phyloP scores from a whole-genome alignment of 257 asterid species.

The Parsonsia alboflavescens region DNA sequence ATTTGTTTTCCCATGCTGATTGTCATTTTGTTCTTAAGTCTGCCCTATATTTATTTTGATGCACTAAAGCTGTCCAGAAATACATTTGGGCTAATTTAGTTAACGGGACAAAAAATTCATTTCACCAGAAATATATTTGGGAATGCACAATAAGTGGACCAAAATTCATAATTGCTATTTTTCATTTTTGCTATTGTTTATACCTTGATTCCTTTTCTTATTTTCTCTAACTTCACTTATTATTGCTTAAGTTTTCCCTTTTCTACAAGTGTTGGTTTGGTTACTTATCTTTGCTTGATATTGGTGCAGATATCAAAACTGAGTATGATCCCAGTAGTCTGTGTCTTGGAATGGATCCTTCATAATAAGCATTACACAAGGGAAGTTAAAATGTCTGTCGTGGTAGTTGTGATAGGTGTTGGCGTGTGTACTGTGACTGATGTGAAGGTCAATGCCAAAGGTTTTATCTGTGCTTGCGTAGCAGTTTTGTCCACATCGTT shows the following conservation, averaged over 20 bases:
- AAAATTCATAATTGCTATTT: background rate
- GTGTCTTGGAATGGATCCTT: constrained; percentile 92
- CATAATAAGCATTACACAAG: constrained; percentile 70
- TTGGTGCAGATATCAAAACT: constrained; percentile 78
- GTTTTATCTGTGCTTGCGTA: constrained; percentile 84
- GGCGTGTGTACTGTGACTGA: constrained; percentile 99
- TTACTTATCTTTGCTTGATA: constrained; percentile 1
- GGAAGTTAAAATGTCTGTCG: constrained; percentile 78
- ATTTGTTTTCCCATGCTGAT: constrained; percentile 1
- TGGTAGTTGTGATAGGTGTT: constrained; percentile 91
- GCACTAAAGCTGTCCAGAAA: background rate
- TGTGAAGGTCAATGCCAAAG: constrained; percentile 81
- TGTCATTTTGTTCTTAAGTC: background rate
- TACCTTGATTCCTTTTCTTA: background rate
- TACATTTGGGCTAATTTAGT: too few species aligned
- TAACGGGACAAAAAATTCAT: too few species aligned
- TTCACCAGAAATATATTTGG: too few species aligned
- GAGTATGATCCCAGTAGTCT: constrained; percentile 99
- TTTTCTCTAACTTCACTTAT: background rate
- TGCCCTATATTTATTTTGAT: background rate
- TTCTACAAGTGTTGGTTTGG: background rate
- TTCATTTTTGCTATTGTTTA: background rate
- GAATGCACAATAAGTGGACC: too few species aligned
- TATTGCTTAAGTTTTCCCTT: background rate
- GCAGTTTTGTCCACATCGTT: constrained; percentile 85